These are phyloP conservation scores for Iris pallida DNA, from an alignment of 116 monocot species.

Conservation along the genomic window DNA sequence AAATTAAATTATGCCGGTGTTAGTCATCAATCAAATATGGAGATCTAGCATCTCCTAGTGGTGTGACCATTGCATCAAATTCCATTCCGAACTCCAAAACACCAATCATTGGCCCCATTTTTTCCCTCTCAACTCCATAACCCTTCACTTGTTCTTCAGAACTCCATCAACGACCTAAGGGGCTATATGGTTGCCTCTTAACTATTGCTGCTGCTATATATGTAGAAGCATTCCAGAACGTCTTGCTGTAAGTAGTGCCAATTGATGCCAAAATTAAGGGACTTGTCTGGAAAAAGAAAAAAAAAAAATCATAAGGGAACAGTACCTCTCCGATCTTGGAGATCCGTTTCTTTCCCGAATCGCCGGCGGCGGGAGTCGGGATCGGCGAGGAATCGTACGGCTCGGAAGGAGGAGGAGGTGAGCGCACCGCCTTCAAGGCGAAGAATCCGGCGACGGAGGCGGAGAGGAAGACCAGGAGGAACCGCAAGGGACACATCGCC, in stretches of 20 bases:
- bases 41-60: too few relatives aligned
- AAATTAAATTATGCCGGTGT: too few relatives aligned
- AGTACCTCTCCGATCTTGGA: background rate
- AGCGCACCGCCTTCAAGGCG: slow-evolving; percentile 25
- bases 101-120: too few relatives aligned
- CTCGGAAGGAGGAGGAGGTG: background rate
- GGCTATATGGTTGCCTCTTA: too few relatives aligned
- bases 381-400: background rate
- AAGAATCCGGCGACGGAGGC: slow-evolving; percentile 27
- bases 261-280: background rate
- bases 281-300: background rate
- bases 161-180: too few relatives aligned
- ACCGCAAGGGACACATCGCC: slow-evolving; percentile 27
- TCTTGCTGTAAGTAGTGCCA: background rate
- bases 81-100: too few relatives aligned
- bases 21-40: too few relatives aligned
- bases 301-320: background rate
- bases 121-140: too few relatives aligned
- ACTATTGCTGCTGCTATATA: too few relatives aligned
- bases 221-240: background rate
- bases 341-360: background rate
- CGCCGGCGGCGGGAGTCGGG: background rate
- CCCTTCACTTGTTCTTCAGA: too few relatives aligned
- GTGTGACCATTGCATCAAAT: too few relatives aligned
- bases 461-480: slow-evolving; percentile 33